These are phyloP conservation scores for Novymonas esmeraldas DNA, from an alignment of 208 protist species.

Conservation along the genomic window DNA sequence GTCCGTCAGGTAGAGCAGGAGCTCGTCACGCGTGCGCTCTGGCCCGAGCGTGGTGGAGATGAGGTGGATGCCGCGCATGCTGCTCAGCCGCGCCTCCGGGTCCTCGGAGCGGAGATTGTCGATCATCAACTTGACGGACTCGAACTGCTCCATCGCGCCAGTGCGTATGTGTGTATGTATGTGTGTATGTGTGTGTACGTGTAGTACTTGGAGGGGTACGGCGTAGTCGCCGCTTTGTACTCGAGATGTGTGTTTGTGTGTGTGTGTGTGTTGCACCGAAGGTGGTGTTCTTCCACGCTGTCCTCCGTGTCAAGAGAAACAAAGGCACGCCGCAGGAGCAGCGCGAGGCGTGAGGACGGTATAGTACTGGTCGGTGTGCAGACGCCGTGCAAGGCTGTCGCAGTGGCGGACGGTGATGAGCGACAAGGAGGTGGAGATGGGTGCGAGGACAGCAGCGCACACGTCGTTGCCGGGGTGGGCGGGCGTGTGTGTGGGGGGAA, in stretches of 20 bases:
- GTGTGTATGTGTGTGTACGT: neutral
- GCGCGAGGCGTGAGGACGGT: too few relatives aligned
- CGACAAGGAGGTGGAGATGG: too few relatives aligned
- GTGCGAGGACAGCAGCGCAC: too few relatives aligned
- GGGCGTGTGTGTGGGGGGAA: too few relatives aligned
- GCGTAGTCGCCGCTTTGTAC: neutral
- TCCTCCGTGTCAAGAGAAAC: too few relatives aligned
- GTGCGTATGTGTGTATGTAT: neutral
- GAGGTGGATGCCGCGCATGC: constrained; percentile 96
- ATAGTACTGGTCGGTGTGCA: too few relatives aligned
- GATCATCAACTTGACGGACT: constrained; percentile 96
- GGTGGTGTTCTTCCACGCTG: too few relatives aligned
- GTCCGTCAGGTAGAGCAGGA: constrained; percentile 98
- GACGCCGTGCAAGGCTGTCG: too few relatives aligned
- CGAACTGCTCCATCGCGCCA: constrained; percentile 83
- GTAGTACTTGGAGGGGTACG: neutral
- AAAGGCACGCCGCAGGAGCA: too few relatives aligned
- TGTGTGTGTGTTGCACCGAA: constrained; percentile 13
- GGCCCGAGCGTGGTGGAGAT: constrained; percentile 97
- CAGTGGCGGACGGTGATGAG: too few relatives aligned
- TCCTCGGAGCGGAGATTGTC: constrained; percentile 97
- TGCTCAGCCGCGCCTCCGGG: constrained; percentile 95
- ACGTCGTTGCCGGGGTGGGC: too few relatives aligned
- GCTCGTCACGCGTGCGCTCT: constrained; percentile 95
- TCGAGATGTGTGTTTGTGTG: neutral